Conservation (phyloP, 2,329 filamentous ascomycete genomes). For the Zasmidium citrigriseum region DNA sequence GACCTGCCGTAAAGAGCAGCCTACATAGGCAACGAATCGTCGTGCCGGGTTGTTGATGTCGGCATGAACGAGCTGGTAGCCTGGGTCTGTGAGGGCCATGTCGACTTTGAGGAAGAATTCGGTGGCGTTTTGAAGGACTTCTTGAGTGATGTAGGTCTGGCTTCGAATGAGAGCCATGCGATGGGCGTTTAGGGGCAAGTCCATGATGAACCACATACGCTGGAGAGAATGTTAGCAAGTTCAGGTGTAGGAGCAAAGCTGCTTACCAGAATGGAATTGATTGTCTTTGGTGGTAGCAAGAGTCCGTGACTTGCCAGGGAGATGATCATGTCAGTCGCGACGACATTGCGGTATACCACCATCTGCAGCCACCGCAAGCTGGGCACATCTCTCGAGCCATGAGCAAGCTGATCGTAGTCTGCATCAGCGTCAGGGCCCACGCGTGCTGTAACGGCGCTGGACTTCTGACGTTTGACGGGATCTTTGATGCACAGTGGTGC, state of each 20-base stretch:
- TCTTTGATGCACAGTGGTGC: slow-evolving; percentile 59
- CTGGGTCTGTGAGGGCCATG: slow-evolving; percentile 67
- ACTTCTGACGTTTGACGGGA: slow-evolving; percentile 43
- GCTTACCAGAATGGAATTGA: slow-evolving; percentile 26
- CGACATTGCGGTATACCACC: slow-evolving; percentile 60
- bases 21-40: slow-evolving; percentile 29
- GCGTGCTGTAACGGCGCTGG: slow-evolving; percentile 10
- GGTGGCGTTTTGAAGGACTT: slow-evolving; percentile 62
- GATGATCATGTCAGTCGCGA: slow-evolving; percentile 63
- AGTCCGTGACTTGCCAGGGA: slow-evolving; percentile 61
- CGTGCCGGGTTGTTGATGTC: slow-evolving; percentile 11
- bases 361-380: slow-evolving; percentile 69
- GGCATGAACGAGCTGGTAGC: slow-evolving; percentile 34
- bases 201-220: slow-evolving; percentile 74
- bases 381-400: slow-evolving; percentile 56
- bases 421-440: slow-evolving; percentile 5
- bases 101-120: slow-evolving; percentile 72
- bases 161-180: slow-evolving; percentile 60
- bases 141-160: slow-evolving; percentile 55
- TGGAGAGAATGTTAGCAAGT: slow-evolving; percentile 32
- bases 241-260: background rate
- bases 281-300: slow-evolving; percentile 34
- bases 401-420: slow-evolving; percentile 15
- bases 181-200: slow-evolving; percentile 59
- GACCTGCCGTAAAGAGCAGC: slow-evolving; percentile 53